A percentile compares a stretch with the other conserved stretches of the same genome.
Evolutionary conservation across 2,329 filamentous ascomycete genomes (phyloP).

Genomic region (Arthrobotrys sinensis): DNA sequence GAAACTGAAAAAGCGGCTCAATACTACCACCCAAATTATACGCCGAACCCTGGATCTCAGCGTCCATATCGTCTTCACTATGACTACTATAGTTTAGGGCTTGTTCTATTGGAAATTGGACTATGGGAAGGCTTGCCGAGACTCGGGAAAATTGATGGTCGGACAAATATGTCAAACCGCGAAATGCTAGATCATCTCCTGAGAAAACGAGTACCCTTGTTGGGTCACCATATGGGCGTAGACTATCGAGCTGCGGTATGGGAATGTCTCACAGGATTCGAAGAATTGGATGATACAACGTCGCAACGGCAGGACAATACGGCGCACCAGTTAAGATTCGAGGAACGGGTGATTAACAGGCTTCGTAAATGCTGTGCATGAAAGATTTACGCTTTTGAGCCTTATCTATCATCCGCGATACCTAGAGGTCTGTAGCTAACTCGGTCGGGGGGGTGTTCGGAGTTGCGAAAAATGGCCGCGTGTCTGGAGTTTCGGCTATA

Average conservation of each 20-base stretch:
- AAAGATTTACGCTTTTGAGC: background rate
- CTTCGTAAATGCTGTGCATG: slow-evolving; percentile 28
- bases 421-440: too few species aligned
- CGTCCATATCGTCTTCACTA: slow-evolving; percentile 17
- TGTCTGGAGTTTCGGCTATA: too few species aligned
- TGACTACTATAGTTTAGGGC: slow-evolving; percentile 49
- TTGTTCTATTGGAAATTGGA: slow-evolving; percentile 47
- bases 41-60: background rate
- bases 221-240: slow-evolving; percentile 31
- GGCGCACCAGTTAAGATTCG: slow-evolving; percentile 33
- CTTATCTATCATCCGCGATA: too few species aligned
- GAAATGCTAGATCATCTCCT: slow-evolving; percentile 22
- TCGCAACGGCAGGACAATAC: background rate
- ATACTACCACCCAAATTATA: slow-evolving; percentile 44
- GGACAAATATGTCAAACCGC: slow-evolving; percentile 4
- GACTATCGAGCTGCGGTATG: slow-evolving; percentile 42
- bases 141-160: background rate
- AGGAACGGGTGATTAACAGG: slow-evolving; percentile 35
- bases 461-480: too few species aligned
- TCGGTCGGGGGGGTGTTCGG: too few species aligned
- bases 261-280: slow-evolving; percentile 33
- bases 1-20: background rate
- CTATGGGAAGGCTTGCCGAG: slow-evolving; percentile 27
- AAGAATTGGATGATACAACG: background rate
- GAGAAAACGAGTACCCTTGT: slow-evolving; percentile 10